Conservation (phyloP, 2,329 filamentous ascomycete species). For the Aspergillus viridinutans region DNA sequence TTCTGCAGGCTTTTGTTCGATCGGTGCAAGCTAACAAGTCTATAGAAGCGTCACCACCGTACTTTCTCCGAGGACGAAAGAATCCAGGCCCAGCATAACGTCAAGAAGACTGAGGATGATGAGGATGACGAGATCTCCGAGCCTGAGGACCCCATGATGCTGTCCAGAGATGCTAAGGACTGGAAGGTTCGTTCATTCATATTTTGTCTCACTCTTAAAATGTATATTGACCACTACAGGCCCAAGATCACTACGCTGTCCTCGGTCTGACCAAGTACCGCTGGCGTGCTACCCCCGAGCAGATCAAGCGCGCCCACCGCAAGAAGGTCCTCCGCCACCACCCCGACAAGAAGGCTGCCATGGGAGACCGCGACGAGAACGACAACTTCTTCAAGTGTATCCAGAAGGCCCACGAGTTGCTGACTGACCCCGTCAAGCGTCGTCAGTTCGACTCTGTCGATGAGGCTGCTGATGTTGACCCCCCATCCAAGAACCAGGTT, state of each 20-base stretch:
- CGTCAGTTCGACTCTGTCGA: slow-evolving; percentile 97
- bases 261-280: slow-evolving; percentile 90
- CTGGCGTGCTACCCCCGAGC: slow-evolving; percentile 88
- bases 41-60: slow-evolving; percentile 76
- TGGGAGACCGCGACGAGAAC: slow-evolving; percentile 74
- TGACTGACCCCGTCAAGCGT: slow-evolving; percentile 85
- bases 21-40: slow-evolving; percentile 40
- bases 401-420: slow-evolving; percentile 92
- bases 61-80: slow-evolving; percentile 98
- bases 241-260: slow-evolving; percentile 96
- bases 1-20: background rate
- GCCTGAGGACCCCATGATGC: slow-evolving; percentile 85
- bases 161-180: slow-evolving; percentile 92
- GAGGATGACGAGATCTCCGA: slow-evolving; percentile 91
- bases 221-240: slow-evolving; percentile 46
- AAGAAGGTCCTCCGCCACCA: slow-evolving; percentile 99
- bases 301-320: slow-evolving; percentile 98
- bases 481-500: slow-evolving; percentile 85
- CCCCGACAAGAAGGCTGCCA: slow-evolving; percentile 96
- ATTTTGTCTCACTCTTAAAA: background rate
- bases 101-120: slow-evolving; percentile 91
- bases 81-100: slow-evolving; percentile 89
- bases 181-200: slow-evolving; percentile 71
- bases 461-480: slow-evolving; percentile 85
- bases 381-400: slow-evolving; percentile 99